phyloP scores from a whole-genome alignment of 345 rosid species.

The Syzygium jambos region DNA sequence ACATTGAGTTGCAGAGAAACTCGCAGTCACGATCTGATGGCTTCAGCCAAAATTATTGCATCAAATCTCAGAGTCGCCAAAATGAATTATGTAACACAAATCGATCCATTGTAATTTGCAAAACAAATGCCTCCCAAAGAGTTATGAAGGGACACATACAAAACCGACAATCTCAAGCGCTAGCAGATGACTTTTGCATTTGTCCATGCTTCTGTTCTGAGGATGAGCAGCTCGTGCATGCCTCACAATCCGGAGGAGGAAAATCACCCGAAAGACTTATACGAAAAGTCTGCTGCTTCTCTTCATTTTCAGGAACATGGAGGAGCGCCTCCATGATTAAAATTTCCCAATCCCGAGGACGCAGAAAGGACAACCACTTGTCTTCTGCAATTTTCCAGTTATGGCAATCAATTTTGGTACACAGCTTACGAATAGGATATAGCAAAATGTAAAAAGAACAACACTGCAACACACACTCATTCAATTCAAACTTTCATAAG shows the following conservation, averaged over 20 bases:
- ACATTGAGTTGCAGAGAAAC: neutral
- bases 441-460: neutral
- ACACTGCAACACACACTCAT: neutral
- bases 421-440: neutral
- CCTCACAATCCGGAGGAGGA: constrained; percentile 21
- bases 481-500: neutral
- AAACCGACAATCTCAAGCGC: neutral
- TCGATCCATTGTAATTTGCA: neutral
- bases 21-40: neutral
- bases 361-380: constrained; percentile 45
- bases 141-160: neutral
- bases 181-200: constrained; percentile 11
- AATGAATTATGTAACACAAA: neutral
- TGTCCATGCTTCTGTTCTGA: constrained; percentile 12
- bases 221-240: constrained; percentile 22
- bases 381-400: constrained; percentile 22
- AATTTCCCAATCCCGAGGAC: constrained; percentile 71
- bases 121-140: neutral
- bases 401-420: neutral
- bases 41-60: neutral
- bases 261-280: constrained; percentile 32
- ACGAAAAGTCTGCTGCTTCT: constrained; percentile 50
- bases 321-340: constrained; percentile 88
- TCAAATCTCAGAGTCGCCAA: neutral
- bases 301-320: constrained; percentile 67